These are phyloP conservation scores for Candida silvicultrix DNA, from an alignment of 805 yeast species.

Conservation along the genomic window DNA sequence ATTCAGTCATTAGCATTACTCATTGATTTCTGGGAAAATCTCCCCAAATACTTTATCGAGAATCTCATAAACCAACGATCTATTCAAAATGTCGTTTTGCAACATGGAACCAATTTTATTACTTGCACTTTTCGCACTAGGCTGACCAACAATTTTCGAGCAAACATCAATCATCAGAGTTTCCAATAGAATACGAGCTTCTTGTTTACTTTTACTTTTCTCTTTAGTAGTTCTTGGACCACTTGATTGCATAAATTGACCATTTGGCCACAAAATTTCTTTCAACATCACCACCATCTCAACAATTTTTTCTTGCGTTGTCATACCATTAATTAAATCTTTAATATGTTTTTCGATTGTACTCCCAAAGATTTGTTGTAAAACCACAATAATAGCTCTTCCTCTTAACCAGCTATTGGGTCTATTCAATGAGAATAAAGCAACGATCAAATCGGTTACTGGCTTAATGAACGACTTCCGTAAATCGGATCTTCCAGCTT, in stretches of 20 bases:
- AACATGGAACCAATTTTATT: slow-evolving; percentile 53
- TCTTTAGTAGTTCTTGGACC: slow-evolving; percentile 43
- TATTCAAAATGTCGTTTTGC: slow-evolving; percentile 68
- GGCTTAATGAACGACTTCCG: slow-evolving; percentile 65
- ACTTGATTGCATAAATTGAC: slow-evolving; percentile 41
- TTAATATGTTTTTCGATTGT: slow-evolving; percentile 61
- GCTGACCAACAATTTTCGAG: slow-evolving; percentile 66
- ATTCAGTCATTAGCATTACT: neutral
- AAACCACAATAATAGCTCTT: slow-evolving; percentile 68
- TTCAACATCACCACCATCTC: slow-evolving; percentile 28
- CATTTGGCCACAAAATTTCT: slow-evolving; percentile 44
- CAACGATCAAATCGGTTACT: slow-evolving; percentile 67
- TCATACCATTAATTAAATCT: slow-evolving; percentile 32
- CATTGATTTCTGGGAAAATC: slow-evolving; percentile 17
- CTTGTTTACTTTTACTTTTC: slow-evolving; percentile 45
- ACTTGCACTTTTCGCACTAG: slow-evolving; percentile 60
- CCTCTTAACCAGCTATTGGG: slow-evolving; percentile 80
- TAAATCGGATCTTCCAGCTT: slow-evolving; percentile 7
- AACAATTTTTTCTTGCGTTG: slow-evolving; percentile 40
- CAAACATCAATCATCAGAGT: slow-evolving; percentile 56
- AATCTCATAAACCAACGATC: slow-evolving; percentile 52
- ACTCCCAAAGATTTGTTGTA: slow-evolving; percentile 84
- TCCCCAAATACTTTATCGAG: slow-evolving; percentile 52
- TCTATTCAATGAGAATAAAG: slow-evolving; percentile 59
- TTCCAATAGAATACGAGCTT: slow-evolving; percentile 51